Evolutionary conservation across 495 filamentous ascomycete genomes (phyloP), one percentile per base, ranked within the genome.

Genomic region (Cercophora newfieldiana): DNA sequence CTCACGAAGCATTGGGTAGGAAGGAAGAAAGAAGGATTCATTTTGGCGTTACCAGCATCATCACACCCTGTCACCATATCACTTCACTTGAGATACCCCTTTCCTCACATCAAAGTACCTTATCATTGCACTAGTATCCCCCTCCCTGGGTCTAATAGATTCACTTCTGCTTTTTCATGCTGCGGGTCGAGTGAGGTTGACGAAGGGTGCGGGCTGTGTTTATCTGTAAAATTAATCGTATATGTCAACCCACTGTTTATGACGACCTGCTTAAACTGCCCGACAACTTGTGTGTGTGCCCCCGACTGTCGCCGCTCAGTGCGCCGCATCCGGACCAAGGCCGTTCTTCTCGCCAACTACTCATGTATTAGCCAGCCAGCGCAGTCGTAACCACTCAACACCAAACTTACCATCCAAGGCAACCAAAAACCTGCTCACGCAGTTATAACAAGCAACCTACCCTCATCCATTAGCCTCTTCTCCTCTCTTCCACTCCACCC

Each of bases 351-450:
- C 82, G 30, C 83, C 83, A 37, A 84, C 82, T 85, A 16, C 12
- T 4, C 12, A 14, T 2, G 1, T 29, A n/a, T 72, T 53, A 28
- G 33, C 33, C 8, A 51, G 29, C 57, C 18, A 6, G 10, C 28
- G 65, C 25, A 67, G 57, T 58, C 37, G 26, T 26, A 51, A 61
- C 22, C 59, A 60, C 37, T 3, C 31, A 28, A 53, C 16, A 18
- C 26, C n/a, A 55, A 49, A 79, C 82, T 78, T 68, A 80, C 93
- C 91, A 78, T 94, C 89, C 67, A 97, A 72, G 21, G 91, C 91
- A 30, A 96, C 91, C 67, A 96, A 76, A 70, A 96, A 94, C 55
- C 92, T 82, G 69, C 89, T 91, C 12, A 97, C 92, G 75, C 90
- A 93, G 73, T 96, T 96, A 73, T 97, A 96, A 29, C 86, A 87